phyloP scores from a whole-genome alignment of 148 eudicot species.

The Camellia sinensis region DNA sequence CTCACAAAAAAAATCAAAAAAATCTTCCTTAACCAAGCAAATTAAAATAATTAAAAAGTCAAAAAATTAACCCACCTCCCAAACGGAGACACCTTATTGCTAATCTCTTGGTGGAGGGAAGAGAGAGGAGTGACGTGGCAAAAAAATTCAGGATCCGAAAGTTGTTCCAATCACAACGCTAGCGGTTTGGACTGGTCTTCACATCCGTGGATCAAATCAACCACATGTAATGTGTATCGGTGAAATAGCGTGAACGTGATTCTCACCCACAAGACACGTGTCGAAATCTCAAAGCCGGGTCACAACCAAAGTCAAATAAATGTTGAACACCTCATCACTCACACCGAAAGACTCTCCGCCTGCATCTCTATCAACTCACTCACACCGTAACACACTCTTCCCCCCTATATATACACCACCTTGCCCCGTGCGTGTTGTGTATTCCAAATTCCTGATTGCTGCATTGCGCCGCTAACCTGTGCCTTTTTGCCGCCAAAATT shows the following conservation, averaged over 20 bases:
- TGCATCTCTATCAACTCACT: neutral
- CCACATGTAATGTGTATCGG: conserved; percentile 6
- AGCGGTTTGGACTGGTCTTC: neutral
- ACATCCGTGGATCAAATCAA: neutral
- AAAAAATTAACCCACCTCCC: too few relatives aligned
- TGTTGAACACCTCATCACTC: neutral
- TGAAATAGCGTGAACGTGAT: neutral
- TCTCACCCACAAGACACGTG: neutral
- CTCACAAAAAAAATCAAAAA: too few relatives aligned
- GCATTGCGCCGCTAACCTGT: neutral
- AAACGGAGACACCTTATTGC: too few relatives aligned
- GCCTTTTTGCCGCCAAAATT: neutral
- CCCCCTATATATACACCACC: too few relatives aligned
- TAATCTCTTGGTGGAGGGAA: neutral
- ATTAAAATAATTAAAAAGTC: too few relatives aligned
- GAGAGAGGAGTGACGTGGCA: neutral
- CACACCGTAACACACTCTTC: too few relatives aligned
- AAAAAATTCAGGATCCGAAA: neutral
- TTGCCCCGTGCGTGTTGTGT: neutral
- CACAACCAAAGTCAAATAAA: too few relatives aligned
- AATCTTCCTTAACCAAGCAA: too few relatives aligned
- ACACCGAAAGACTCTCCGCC: neutral
- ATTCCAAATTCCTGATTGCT: neutral
- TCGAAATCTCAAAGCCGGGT: neutral
- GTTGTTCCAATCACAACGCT: neutral